Base-by-base conservation (phyloP, 2,329 filamentous ascomycete species). In the Xylogone sp. region DNA sequence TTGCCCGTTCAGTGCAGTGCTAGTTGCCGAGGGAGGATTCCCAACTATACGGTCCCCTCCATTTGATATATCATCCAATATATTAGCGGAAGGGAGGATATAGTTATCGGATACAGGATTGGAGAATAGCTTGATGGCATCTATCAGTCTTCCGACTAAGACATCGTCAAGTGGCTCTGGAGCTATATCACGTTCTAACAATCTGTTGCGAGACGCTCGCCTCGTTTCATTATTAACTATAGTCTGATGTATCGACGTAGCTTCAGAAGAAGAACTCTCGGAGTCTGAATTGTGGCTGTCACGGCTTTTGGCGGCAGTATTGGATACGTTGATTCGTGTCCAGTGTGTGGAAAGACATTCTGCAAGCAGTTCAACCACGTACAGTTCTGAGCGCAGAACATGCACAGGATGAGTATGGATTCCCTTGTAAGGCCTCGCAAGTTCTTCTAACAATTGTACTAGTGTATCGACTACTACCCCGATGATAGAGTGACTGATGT, bases 301-400 rank as follows among this genome's bases (percentile, higher is more conserved):
- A 48, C 61, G 57, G 29, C 54, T 45, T 24, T 51, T 47, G 19
- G 48, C 46, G 21, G 43, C 24, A 22, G 42, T 46, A 39, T 42
- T 31, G 19, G 59, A 56, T 27, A 59, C 61, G 51, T 72, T 69
- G 43, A 76, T 62, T 39, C 71, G 68, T 22, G 75, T 69, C 82
- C 83, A 86, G 62, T 84, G 77, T 49, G 78, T 76, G 47, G 77
- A 75, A 59, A 82, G 87, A 63, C 84, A 87, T 61, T 87, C 83
- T 62, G 83, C 81, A 31, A 83, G 74, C 42, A 87, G 71, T 45
- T 79, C 75, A 46, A 87, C 67, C n/a, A 86, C 71, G 59, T 84
- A 87, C 45, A 83, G 70, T 64, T 87, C 83, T 18, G 84, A 86
- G 45, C 81, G 74, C 27, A 86, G 69, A 48, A 87, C 74, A 61